Evolutionary conservation across 2,329 filamentous ascomycete species (phyloP), one percentile per base, ranked within the genome.

Genomic region (Cercospora sp.): DNA sequence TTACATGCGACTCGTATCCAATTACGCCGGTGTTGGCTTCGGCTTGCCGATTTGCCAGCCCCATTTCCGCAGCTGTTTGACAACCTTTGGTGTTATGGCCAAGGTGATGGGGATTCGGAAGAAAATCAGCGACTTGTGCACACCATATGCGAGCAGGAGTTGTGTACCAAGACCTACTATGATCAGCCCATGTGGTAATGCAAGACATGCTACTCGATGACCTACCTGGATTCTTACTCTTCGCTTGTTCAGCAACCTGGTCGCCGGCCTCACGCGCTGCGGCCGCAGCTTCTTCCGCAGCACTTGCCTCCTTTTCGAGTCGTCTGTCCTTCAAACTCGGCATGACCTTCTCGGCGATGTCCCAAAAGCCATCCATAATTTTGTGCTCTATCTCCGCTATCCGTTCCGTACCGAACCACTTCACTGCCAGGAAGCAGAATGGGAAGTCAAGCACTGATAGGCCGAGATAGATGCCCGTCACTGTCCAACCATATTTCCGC

Each of bases 51-150:
- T 95, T 78, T 98, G 89, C 90, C 92, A 98, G 5, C 95, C 95
- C 93, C 94, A 97, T 12, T 88, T 86, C 71, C 94, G 85, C 30
- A 99, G 83, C 12, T 89, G 87, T 81, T 93, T 96, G 76, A 97
- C 95, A n/a, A 98, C 90, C 81, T 96, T 97, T 1, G 95, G 95
- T 8, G 92, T 93, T 37, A 98, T 85, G 2, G 93, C 94, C 12
- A 92, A 93, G 1, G 95, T 95, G 71, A 98, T 82, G 8, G 95
- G 95, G 9, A 99, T 93, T n/a, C 95, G 88, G 72, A 98, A 80
- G 80, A 99, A 97, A 76, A 99, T 97, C 80, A 98, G 93, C 74
- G 91, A 96, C 83, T 99, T 99, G 85, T 99, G 95, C 67, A 99
- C 92, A 30, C 94, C 94, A 77, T 99, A 99, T 12, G 95, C 95